A percentile compares a stretch with the other conserved stretches of the same genome.
Evolutionary conservation across 192 early-diverging fungal species (phyloP).

Genomic region (Backusella mclennaniae): DNA sequence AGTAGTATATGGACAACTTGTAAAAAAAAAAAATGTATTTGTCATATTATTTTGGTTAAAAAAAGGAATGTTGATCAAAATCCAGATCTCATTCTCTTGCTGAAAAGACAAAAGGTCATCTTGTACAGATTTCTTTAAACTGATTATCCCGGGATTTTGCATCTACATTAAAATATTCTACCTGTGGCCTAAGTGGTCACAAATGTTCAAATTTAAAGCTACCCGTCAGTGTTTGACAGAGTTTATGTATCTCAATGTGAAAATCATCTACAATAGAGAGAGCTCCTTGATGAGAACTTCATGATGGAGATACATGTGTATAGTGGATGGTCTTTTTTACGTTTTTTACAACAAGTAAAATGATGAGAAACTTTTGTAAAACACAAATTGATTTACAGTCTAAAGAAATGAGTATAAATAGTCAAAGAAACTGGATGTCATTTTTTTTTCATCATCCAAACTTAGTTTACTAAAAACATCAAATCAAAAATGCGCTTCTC

Average conservation of each 20-base stretch:
- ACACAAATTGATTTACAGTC: neutral
- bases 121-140: neutral
- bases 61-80: neutral
- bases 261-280: neutral
- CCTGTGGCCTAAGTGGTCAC: neutral
- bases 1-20: neutral
- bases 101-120: neutral
- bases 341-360: neutral
- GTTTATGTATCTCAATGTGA: neutral
- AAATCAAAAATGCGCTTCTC: neutral
- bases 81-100: neutral
- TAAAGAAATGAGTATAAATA: neutral
- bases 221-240: neutral
- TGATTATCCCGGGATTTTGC: neutral
- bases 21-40: neutral
- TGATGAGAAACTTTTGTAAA: neutral
- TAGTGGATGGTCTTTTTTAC: neutral
- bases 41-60: neutral
- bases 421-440: neutral
- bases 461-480: neutral
- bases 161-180: neutral
- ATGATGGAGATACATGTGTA: neutral
- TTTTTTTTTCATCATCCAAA: neutral
- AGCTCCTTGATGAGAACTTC: neutral
- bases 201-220: neutral